Evolutionary conservation across 345 rosid genomes (phyloP).

Genomic region (Litchi chinensis): DNA sequence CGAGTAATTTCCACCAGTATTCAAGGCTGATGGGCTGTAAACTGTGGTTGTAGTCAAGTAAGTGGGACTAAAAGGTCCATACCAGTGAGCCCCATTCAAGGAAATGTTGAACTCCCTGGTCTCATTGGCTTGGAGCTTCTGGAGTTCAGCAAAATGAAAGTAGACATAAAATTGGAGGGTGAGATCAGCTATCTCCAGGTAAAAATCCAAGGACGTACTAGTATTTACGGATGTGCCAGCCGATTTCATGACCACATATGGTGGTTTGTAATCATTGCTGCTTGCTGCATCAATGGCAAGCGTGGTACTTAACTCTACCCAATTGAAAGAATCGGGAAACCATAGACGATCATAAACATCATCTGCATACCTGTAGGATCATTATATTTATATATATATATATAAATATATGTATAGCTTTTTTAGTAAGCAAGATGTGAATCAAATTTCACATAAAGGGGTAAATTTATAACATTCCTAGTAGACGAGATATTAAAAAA

Average conservation of each 20-base stretch:
- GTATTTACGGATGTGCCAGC: conserved; percentile 15
- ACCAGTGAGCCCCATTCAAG: conserved; percentile 10
- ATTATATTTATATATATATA: no score
- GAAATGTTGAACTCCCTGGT: conserved; percentile 25
- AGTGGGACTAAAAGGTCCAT: conserved; percentile 20
- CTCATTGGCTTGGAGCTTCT: conserved; percentile 23
- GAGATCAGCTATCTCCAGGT: not conserved
- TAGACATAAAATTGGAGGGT: conserved; percentile 16
- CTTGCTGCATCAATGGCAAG: not conserved
- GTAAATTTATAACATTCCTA: no score
- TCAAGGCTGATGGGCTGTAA: conserved; percentile 1
- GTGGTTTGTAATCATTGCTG: conserved; percentile 3
- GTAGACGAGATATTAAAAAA: no score
- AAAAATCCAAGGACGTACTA: conserved; percentile 12
- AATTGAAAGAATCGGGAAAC: not conserved
- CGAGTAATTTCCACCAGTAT: conserved; percentile 8
- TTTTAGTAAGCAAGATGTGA: not conserved
- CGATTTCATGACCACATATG: conserved; percentile 23
- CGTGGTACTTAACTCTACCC: conserved; percentile 5
- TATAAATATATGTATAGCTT: no score
- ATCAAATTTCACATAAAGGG: no score
- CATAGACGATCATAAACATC: conserved; percentile 20
- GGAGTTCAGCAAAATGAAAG: conserved; percentile 33
- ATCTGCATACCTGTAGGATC: conserved; percentile 11
- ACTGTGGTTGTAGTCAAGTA: conserved; percentile 26